Percentiles rank a stretch among this genome's conserved stretches.
phyloP scores from a whole-genome alignment of 164 flowering plant genomes.

The Litsea cubeba region DNA sequence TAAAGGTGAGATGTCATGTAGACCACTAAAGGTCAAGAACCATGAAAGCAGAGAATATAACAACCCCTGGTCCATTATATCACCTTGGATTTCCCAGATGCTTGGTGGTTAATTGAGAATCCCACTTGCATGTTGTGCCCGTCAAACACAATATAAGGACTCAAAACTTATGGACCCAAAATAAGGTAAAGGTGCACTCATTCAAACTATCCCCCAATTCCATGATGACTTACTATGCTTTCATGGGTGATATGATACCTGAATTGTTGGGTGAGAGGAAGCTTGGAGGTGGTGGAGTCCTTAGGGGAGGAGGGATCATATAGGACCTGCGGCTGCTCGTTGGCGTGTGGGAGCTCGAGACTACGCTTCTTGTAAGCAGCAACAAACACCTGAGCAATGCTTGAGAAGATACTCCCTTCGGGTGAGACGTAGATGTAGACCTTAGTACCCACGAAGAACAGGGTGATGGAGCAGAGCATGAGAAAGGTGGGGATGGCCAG shows the following conservation, averaged over 20 bases:
- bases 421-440: slow-evolving; percentile 59
- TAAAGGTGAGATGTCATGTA: too few relatives aligned
- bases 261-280: slow-evolving; percentile 11
- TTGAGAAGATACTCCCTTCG: slow-evolving; percentile 61
- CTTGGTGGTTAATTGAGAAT: neutral
- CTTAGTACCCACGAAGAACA: slow-evolving; percentile 60
- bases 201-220: neutral
- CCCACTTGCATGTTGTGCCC: neutral
- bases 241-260: slow-evolving; percentile 1
- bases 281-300: slow-evolving; percentile 1
- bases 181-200: too few relatives aligned
- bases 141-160: neutral
- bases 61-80: too few relatives aligned
- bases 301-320: slow-evolving; percentile 9
- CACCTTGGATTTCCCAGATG: neutral
- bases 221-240: neutral
- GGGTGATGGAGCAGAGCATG: slow-evolving; percentile 45
- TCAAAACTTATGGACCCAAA: too few relatives aligned
- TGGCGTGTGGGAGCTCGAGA: slow-evolving; percentile 13
- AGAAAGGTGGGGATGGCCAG: slow-evolving; percentile 58
- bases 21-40: too few relatives aligned
- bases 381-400: slow-evolving; percentile 50
- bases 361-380: slow-evolving; percentile 60
- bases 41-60: too few relatives aligned
- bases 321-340: slow-evolving; percentile 1